Evolutionary conservation across 2,329 filamentous ascomycete species (phyloP).

Genomic region (Xylaria sp.): DNA sequence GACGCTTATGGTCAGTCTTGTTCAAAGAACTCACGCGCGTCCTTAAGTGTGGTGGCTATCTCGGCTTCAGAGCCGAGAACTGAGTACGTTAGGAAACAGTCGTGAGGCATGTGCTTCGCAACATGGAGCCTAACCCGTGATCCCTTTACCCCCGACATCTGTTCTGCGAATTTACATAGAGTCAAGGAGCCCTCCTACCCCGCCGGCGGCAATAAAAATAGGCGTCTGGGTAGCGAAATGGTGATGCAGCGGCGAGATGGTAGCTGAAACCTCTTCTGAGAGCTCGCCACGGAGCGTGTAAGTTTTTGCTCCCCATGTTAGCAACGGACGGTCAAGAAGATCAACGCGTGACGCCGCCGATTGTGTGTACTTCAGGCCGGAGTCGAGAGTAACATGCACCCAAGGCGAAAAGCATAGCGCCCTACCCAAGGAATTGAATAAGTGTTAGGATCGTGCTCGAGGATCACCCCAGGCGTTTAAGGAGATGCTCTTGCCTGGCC

Average conservation of each 20-base stretch:
- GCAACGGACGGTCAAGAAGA: slow-evolving; percentile 23
- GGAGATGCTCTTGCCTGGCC: slow-evolving; percentile 19
- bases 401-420: slow-evolving; percentile 31
- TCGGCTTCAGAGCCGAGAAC: background rate
- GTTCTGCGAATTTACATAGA: slow-evolving; percentile 25
- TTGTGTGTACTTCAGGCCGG: slow-evolving; percentile 9
- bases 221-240: slow-evolving; percentile 31
- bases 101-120: slow-evolving; percentile 24
- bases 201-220: slow-evolving; percentile 31
- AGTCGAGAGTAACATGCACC: slow-evolving; percentile 25
- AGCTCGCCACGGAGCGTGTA: slow-evolving; percentile 25
- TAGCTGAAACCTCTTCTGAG: slow-evolving; percentile 20
- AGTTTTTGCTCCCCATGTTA: slow-evolving; percentile 33
- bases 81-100: slow-evolving; percentile 12
- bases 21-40: background rate
- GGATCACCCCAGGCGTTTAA: background rate
- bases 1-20: background rate
- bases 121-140: slow-evolving; percentile 26
- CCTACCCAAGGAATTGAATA: slow-evolving; percentile 9
- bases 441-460: slow-evolving; percentile 5
- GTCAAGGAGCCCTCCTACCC: slow-evolving; percentile 27
- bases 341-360: slow-evolving; percentile 20
- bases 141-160: slow-evolving; percentile 28
- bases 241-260: slow-evolving; percentile 33
- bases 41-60: background rate